Evolutionary conservation across 2,329 filamentous ascomycete species (phyloP).

Genomic region (Aureobasidium subglaciale): DNA sequence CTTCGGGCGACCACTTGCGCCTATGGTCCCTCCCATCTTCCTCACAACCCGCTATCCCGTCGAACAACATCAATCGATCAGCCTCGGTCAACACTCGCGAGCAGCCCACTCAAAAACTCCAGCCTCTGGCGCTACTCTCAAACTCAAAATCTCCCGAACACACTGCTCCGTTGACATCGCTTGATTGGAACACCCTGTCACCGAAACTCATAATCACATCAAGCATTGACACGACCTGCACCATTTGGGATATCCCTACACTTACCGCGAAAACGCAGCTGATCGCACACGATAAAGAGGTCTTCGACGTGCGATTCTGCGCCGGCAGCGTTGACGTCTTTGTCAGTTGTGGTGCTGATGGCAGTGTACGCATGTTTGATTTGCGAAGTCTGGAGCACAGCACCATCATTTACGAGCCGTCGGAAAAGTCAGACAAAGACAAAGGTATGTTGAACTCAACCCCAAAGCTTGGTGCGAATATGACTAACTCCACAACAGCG

Average conservation of each 20-base stretch:
- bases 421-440: constrained; percentile 63
- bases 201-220: constrained; percentile 97
- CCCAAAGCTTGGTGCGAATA: too few species aligned
- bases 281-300: constrained; percentile 98
- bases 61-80: constrained; percentile 63
- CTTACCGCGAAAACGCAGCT: constrained; percentile 96
- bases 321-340: constrained; percentile 98
- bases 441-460: constrained; percentile 38
- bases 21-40: constrained; percentile 76
- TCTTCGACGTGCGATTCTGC: constrained; percentile 97
- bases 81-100: constrained; percentile 53
- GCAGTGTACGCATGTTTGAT: constrained; percentile 98
- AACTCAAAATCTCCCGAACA: constrained; percentile 99
- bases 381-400: constrained; percentile 92
- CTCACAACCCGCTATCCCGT: constrained; percentile 44
- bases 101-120: constrained; percentile 69
- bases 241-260: constrained; percentile 98
- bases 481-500: constrained; percentile 27
- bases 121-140: constrained; percentile 83
- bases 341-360: constrained; percentile 94
- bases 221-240: constrained; percentile 97
- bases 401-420: constrained; percentile 98
- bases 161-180: constrained; percentile 87
- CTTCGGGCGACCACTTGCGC: constrained; percentile 87
- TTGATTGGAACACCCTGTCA: constrained; percentile 97